Percentiles rank a stretch among this genome's conserved stretches.
Conservation (phyloP, 2,329 filamentous ascomycete species). For the Arachnomyces sp. region DNA sequence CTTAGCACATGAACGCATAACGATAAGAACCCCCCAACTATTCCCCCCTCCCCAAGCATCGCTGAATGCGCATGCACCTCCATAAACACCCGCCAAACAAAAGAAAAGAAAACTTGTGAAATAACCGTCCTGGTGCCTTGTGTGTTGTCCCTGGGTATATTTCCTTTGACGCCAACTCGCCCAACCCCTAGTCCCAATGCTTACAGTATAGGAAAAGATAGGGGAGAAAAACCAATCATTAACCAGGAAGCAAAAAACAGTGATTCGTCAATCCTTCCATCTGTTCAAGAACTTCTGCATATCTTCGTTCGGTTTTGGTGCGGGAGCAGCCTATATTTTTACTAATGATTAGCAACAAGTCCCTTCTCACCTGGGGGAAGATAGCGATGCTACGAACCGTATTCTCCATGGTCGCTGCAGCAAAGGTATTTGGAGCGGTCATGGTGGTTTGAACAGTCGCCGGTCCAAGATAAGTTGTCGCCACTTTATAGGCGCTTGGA, state of each 20-base stretch:
- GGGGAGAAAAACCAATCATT: neutral
- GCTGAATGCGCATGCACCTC: no score
- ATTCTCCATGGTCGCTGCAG: constrained; percentile 48
- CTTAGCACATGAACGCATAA: no score
- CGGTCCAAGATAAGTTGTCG: constrained; percentile 42
- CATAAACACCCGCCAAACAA: no score
- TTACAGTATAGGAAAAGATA: neutral
- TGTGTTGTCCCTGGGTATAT: no score
- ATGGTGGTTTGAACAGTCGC: constrained; percentile 43
- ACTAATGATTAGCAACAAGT: constrained; percentile 7
- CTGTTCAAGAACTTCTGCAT: constrained; percentile 52
- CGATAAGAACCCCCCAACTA: no score
- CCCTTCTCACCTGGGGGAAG: neutral
- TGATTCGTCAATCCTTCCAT: constrained; percentile 51
- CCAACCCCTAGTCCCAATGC: neutral
- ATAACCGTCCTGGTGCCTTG: no score
- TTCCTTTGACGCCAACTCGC: neutral
- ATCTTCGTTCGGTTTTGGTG: constrained; percentile 43
- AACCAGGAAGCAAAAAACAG: constrained; percentile 1
- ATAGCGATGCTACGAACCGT: constrained; percentile 41
- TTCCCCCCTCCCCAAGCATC: no score
- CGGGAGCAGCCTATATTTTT: constrained; percentile 51
- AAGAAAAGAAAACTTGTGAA: no score
- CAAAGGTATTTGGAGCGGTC: constrained; percentile 46
- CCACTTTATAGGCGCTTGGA: constrained; percentile 48